Base-by-base conservation (phyloP, 768 basidiomycete species). In the Gelatoporia subvermispora region DNA sequence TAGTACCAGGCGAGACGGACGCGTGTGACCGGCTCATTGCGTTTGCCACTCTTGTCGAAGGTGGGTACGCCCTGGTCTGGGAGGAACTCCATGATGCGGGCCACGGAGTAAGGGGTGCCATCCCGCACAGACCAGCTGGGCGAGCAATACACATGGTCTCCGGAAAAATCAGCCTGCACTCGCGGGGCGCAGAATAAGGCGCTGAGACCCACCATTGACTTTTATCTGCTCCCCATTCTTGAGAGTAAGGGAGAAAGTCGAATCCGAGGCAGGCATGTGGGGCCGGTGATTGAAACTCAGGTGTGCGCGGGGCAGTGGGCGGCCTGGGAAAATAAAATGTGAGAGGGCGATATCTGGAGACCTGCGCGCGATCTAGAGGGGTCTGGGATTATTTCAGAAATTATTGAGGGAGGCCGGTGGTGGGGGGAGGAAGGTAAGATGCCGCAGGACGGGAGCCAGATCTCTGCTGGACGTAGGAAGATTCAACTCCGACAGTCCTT, bases 61-160 rank as follows among this genome's bases (percentile, higher is more conserved):
- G 59, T 62, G 21, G 61, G 57, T 5, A 52, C 72, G 45, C 85
- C 84, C 65, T 85, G 82, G 9, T 90, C 84, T 28, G 88, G 86
- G 16, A 97, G 74, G 61, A 97, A 93, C 69, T 94, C 91, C 86
- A 99, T 95, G 71, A 99, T 91, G 59, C 95, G 84, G 42, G 89
- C 94, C 50, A 99, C 82, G 37, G 89, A 88, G 68, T 96, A 98
- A 49, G 96, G 94, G 52, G 93, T 92, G 60, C 92, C 91, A 64
- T 96, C 93, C 52, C 94, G 82, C 52, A 88, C 77, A 48, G 84
- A 79, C 93, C 93, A 97, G 52, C 84, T 87, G 24, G 93, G 88
- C 25, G 94, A 93, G 70, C 92, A 92, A 65, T 96, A 98, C 58
- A 97, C 94, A 72, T 97, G 93, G 69, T 97, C 95, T 96, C 59